phyloP scores from a whole-genome alignment of 1,284 basidiomycete species.

The Phylloboletellus chloephorus region DNA sequence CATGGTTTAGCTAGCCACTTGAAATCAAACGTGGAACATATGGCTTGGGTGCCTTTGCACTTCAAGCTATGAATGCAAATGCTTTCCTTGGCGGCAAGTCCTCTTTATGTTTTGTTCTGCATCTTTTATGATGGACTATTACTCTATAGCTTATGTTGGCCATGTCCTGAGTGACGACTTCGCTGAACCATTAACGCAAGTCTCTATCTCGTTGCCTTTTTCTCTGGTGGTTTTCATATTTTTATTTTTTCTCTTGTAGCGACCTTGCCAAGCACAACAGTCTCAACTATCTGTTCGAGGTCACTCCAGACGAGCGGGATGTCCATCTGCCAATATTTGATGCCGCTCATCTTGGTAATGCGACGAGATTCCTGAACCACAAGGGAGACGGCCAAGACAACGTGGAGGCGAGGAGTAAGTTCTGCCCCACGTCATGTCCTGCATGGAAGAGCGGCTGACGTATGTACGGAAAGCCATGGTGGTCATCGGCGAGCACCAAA shows the following conservation, averaged over 20 bases:
- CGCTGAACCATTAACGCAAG: constrained; percentile 21
- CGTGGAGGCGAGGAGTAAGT: constrained; percentile 39
- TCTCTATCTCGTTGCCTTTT: background rate
- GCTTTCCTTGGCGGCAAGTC: constrained; percentile 47
- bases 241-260: constrained; percentile 5
- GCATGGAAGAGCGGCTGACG: background rate
- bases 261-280: constrained; percentile 30
- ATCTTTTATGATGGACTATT: background rate
- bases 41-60: constrained; percentile 52
- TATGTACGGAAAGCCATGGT: constrained; percentile 26
- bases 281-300: constrained; percentile 48
- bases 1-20: constrained; percentile 22
- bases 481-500: constrained; percentile 48
- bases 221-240: background rate
- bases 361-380: constrained; percentile 54
- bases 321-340: constrained; percentile 34
- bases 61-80: constrained; percentile 33
- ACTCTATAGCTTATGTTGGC: constrained; percentile 52
- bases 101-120: background rate
- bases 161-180: constrained; percentile 44
- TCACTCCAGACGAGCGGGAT: constrained; percentile 20
- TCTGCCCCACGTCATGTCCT: background rate
- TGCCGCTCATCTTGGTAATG: constrained; percentile 47
- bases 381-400: constrained; percentile 31
- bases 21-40: constrained; percentile 39